These are phyloP conservation scores for Dentipellis sp. DNA, from an alignment of 768 basidiomycete species.

Conservation along the genomic window DNA sequence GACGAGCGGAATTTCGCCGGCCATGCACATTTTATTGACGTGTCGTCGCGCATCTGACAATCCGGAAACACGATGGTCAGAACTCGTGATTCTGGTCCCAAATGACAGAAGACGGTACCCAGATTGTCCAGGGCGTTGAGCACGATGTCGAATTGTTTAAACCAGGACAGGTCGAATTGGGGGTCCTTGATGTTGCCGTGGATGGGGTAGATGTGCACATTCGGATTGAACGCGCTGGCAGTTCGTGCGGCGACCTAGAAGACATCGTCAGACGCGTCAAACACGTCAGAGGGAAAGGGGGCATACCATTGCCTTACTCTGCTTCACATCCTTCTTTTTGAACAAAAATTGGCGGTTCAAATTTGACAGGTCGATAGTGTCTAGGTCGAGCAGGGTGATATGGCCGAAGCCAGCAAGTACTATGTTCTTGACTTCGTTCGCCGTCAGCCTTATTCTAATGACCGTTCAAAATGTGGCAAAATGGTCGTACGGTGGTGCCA, in stretches of 20 bases:
- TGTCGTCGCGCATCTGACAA: constrained; percentile 83
- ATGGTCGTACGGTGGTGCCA: not conserved
- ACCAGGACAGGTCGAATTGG: constrained; percentile 87
- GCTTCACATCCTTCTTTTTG: constrained; percentile 93
- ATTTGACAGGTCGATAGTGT: constrained; percentile 98
- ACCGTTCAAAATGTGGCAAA: not conserved
- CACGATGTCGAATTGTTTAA: constrained; percentile 82
- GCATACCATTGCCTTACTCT: constrained; percentile 85
- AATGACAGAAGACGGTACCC: constrained; percentile 39
- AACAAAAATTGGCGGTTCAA: constrained; percentile 96
- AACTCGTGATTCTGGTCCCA: not conserved
- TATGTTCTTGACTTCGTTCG: constrained; percentile 78
- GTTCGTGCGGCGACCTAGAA: constrained; percentile 73
- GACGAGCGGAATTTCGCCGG: constrained; percentile 80
- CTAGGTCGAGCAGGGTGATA: constrained; percentile 90
- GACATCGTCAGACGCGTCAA: not conserved
- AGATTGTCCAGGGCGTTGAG: constrained; percentile 95
- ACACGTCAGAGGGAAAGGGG: not conserved
- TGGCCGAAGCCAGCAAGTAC: constrained; percentile 88
- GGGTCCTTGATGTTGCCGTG: constrained; percentile 95
- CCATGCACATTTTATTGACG: constrained; percentile 97
- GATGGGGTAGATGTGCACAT: constrained; percentile 78
- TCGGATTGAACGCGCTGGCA: constrained; percentile 78
- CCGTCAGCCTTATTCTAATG: no score
- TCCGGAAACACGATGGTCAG: not conserved